A percentile compares a stretch with the other conserved stretches of the same genome.
Evolutionary conservation across 495 filamentous ascomycete genomes (phyloP).

Genomic region (Achaetomiella virescens): DNA sequence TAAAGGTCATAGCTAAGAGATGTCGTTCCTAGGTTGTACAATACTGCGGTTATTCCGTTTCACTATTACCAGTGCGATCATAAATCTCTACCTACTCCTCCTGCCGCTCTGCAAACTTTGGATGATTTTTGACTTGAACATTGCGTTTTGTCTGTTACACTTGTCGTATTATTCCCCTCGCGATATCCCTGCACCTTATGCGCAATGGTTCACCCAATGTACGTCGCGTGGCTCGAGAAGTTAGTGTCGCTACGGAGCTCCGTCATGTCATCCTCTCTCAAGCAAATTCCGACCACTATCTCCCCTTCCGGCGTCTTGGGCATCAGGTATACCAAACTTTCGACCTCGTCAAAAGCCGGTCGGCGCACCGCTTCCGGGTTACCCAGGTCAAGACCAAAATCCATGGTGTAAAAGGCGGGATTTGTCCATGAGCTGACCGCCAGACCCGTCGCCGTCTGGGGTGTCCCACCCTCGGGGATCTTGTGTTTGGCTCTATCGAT

Average conservation of each 20-base stretch:
- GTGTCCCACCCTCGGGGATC: conserved; percentile 23
- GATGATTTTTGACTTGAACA: too few relatives aligned
- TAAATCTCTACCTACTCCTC: too few relatives aligned
- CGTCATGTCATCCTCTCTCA: conserved; percentile 37
- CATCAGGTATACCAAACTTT: conserved; percentile 46
- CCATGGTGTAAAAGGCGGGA: conserved; percentile 37
- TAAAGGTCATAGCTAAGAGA: too few relatives aligned
- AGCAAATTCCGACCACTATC: conserved; percentile 37
- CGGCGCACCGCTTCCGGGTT: conserved; percentile 44
- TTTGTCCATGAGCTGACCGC: conserved; percentile 52
- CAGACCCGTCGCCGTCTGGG: conserved; percentile 34
- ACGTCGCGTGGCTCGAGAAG: not conserved
- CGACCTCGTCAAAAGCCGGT: conserved; percentile 40
- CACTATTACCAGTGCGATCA: too few relatives aligned
- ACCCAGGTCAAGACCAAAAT: conserved; percentile 47
- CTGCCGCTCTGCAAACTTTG: too few relatives aligned
- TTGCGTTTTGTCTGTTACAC: too few relatives aligned
- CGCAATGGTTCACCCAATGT: not conserved
- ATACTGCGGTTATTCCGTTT: too few relatives aligned
- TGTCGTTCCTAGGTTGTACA: too few relatives aligned
- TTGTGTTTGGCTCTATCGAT: conserved; percentile 33
- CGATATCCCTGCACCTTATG: too few relatives aligned
- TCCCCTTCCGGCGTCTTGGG: conserved; percentile 37
- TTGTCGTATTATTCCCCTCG: too few relatives aligned
- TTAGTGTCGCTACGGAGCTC: too few relatives aligned